Evolutionary conservation across 2,329 filamentous ascomycete genomes (phyloP), one percentile per base, ranked within the genome.

Genomic region (Botrytis elliptica): DNA sequence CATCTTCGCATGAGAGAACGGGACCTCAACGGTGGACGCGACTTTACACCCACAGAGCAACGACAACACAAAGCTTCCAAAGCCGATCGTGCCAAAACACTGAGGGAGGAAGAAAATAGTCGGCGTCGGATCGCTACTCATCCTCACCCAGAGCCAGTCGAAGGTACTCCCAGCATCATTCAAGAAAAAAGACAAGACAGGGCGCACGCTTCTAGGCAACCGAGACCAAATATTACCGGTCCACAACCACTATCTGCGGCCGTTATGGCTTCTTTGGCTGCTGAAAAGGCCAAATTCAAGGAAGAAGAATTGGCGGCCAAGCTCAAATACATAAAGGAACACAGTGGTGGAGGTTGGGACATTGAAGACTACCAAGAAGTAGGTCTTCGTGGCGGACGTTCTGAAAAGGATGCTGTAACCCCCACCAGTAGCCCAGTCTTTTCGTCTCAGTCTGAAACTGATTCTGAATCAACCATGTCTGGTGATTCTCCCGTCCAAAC

Each of bases 191-290:
- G 16, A 22, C 25, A 42, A 29, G 14, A 44, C 9, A 38, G 8
- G 16, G 25, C n/a, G 8, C 40, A 16, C 4, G 20, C 2, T 1
- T 9, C 29, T 33, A 33, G 9, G 3, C 36, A 6, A 6, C 6
- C 12, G 1, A 8, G 5, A 40, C 22, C 33, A 14, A 16, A 40
- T 1, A n/a, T 0, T n/a, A n/a, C 25, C 2, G 36, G 3, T 4
- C 22, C 25, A 18, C 36, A 22, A 16, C 22, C 25, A n/a, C 14
- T 63, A 0, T 40, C 36, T 2, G 36, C 60, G 12, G 36, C 60
- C 5, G 25, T 40, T n/a, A n/a, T 63, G 36, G 36, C 60, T 40
- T 40, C 60, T n/a, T 18, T 63, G 12, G 60, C 60, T 40, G 36
- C 60, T n/a, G 60, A 63, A 4, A 40, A 63, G 1, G 60, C 60